Base-by-base conservation (phyloP, 257 asterid genomes). In the Ligustrum vulgare region DNA sequence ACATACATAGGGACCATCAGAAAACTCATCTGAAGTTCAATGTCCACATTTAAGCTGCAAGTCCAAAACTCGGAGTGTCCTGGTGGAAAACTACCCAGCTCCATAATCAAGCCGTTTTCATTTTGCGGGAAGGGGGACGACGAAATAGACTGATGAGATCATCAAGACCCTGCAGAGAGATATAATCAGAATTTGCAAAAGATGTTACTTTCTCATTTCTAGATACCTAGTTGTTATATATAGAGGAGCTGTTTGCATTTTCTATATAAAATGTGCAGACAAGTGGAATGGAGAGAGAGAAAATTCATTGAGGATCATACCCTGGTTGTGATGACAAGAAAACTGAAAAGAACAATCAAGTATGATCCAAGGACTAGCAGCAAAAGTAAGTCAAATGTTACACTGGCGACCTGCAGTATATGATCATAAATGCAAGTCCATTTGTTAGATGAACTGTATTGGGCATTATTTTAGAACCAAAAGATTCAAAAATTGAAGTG, bases 121-220 rank as follows among this genome's bases (percentile, higher is more conserved):
- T 85, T 85, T 90, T 93, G 47, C 97, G 96, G 23, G 96, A 90
- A 56, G 96, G 84, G 71, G 97, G 98, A 0, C 98, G 97, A 56
- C 98, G 97, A 82, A 93, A 91, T 74, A 93, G 80, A 75, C 91
- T 88, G 86, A 93, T 93, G 35, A 93, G 90, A 86, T 93, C 97
- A 65, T 93, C 98, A 65, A 93, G 89, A 67, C 97, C 98, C 98
- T 93, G 96, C 76, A 45, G 60, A 77, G 45, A 72, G 70, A 45
- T 18, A 69, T 63, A 49, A 56, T 20, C 25, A 31, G 70, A 35
- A 67, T 32, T 23, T 69, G 65, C 16, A 73, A 70, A 70, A 72
- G 65, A 71, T 75, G 62, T 10, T 31, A 11, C 2, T 56, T 4
- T 23, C 31, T 45, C 20, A 1, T 69, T 71, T 39, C 32, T 28